Evolutionary conservation across 306 rosid species (phyloP).

Genomic region (Prunus davidiana): DNA sequence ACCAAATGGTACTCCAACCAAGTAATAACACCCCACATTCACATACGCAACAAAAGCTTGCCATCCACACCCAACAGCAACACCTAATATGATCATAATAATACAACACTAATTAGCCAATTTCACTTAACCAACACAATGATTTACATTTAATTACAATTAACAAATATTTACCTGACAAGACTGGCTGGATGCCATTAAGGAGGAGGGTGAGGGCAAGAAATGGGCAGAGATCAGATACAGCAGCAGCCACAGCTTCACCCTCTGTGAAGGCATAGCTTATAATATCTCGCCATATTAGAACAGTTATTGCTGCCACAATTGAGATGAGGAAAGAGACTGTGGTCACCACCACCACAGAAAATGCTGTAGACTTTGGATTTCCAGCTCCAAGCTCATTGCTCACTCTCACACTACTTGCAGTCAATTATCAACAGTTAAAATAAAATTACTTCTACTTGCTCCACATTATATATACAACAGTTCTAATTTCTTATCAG

Average conservation of each 20-base stretch:
- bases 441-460: not conserved
- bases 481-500: too few species aligned
- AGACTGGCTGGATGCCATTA: constrained; percentile 79
- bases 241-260: constrained; percentile 72
- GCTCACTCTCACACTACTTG: constrained; percentile 74
- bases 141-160: too few species aligned
- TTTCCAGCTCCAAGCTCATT: constrained; percentile 74
- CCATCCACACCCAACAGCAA: constrained; percentile 97
- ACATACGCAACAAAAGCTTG: constrained; percentile 77
- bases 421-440: not conserved
- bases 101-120: not conserved
- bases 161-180: constrained; percentile 49
- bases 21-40: constrained; percentile 65
- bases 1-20: constrained; percentile 67
- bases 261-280: constrained; percentile 78
- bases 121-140: not conserved
- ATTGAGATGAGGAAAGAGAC: constrained; percentile 57
- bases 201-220: constrained; percentile 65
- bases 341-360: constrained; percentile 49
- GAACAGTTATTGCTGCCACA: constrained; percentile 37
- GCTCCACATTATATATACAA: too few species aligned
- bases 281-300: constrained; percentile 43
- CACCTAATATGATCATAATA: constrained; percentile 33
- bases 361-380: constrained; percentile 72
- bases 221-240: constrained; percentile 73